Evolutionary conservation across 352 stramenopile species (phyloP), one percentile per base, ranked within the genome.

Genomic region (Globisporangium echinulatum): DNA sequence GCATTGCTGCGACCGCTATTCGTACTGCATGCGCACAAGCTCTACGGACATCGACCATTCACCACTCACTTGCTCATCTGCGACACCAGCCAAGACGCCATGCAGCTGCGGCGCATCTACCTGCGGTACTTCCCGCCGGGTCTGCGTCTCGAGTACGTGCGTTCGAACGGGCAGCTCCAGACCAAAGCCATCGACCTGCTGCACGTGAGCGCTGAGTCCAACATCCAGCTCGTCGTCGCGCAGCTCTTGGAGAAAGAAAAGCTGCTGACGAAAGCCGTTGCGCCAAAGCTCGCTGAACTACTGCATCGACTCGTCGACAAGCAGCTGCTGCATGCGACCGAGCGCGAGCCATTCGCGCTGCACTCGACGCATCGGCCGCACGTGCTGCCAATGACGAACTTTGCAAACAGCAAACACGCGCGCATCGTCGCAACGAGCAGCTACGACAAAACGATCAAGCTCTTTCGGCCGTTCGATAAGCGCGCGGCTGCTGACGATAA

Each of bases 401-500:
- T 90, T 61, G 70, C 74, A 1, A 77, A 75, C 72, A 87, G 64
- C 62, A 93, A 93, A 67, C 77, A 76, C 54, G 80, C 70, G 0
- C 68, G 58, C 15, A 52, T 88, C n/a, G 63, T 89, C 8, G 79
- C 76, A 43, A 93, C 76, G 5, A 63, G 75, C 46, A 84, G 83
- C 71, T 93, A 91, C 55, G 81, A 91, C 65, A 90, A 87, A 58
- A 90, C 75, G 3, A 88, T 88, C 46, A 72, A 68, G 5, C 55
- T 92, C 38, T 52, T 79, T 33, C 63, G 62, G 17, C 79, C 72
- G 2, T 75, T 75, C 39, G 69, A 72, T 6, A 67, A 63, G 48
- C 55, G 66, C 25, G 49, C 72, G 9, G 62, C 74, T 62, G 64
- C 66, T 62, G 55, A 63, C 53, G 25, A 58, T 67, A 59, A 68